Base-by-base conservation (phyloP, 768 basidiomycete species). In the Tulasnella sp. region DNA sequence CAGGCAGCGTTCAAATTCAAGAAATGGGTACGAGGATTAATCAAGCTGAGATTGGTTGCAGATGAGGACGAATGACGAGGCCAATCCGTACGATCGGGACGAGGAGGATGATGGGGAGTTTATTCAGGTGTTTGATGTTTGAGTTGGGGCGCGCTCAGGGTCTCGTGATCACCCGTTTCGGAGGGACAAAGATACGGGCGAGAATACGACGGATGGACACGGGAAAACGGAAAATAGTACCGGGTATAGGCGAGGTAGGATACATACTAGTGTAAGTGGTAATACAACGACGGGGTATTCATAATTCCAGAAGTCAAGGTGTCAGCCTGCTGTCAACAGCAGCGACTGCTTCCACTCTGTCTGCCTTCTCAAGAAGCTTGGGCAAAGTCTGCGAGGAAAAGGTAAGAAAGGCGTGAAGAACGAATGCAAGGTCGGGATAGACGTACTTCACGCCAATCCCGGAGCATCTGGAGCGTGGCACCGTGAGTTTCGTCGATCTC, bases 361-460 rank as follows among this genome's bases (percentile, higher is more conserved):
- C 39, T 16, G 69, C 77, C 46, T 70, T 77, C 35, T 70, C 61
- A 15, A 70, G 70, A 26, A 77, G 67, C 40, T 77, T 72, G 11
- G 77, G 61, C 26, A 57, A 35, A 44, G 32, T 5, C 77, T 77
- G 37, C 2, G 42, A 11, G 42, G 18, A 71, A 40, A 20, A 39
- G 35, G 18, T 73, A 46, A 35, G 35, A n/a, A 72, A 29, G 46
- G 46, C 46, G 26, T 32, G 3, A 39, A 32, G 15, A 76, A 48
- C 11, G 35, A 26, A n/a, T 39, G 23, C 3, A 5, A 40, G 40
- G 70, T 18, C 7, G 32, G 1, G 46, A 11, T n/a, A 26, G 37
- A 44, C 69, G 39, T 77, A 77, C 77, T 32, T 77, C 67, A n/a
- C 35, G 29, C 77, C 77, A 77, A 39, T 70, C 70, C 42, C 72